These are phyloP conservation scores for Diaporthe sp. DNA, from an alignment of 2,329 filamentous ascomycete genomes.

Conservation along the genomic window DNA sequence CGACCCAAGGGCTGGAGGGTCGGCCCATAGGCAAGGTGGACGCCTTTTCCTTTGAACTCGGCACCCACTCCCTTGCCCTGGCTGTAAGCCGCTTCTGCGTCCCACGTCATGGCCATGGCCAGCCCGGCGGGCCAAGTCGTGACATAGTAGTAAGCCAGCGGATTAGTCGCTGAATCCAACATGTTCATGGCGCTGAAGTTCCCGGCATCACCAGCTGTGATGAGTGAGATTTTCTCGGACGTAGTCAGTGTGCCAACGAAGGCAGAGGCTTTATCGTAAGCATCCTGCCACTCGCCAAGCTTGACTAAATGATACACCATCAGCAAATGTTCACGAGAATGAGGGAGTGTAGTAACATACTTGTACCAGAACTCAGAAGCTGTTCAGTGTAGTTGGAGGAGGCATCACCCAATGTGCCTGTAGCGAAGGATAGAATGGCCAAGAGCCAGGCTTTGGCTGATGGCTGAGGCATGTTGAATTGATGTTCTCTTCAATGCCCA, in stretches of 20 bases:
- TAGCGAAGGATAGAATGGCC: constrained; percentile 9
- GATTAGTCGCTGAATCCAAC: not conserved
- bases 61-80: constrained; percentile 56
- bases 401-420: constrained; percentile 6
- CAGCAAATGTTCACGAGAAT: not conserved
- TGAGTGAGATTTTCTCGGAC: constrained; percentile 11
- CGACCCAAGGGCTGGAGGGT: constrained; percentile 77
- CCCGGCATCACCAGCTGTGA: not conserved
- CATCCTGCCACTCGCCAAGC: constrained; percentile 31
- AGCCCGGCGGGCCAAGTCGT: constrained; percentile 12
- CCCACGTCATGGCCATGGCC: constrained; percentile 13
- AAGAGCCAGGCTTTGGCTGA: constrained; percentile 10
- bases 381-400: constrained; percentile 1
- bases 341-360: not conserved
- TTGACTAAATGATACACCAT: not conserved
- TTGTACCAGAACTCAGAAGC: constrained; percentile 12
- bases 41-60: constrained; percentile 73
- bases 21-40: constrained; percentile 84
- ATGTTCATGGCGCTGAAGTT: constrained; percentile 3
- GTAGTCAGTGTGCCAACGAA: not conserved
- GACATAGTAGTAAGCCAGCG: constrained; percentile 21
- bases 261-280: constrained; percentile 16
- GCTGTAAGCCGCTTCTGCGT: not conserved
- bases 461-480: not conserved
- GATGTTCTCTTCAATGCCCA: not conserved